These are phyloP conservation scores for Rhodamnia rubescens DNA, from an alignment of 345 rosid genomes.

Conservation along the genomic window DNA sequence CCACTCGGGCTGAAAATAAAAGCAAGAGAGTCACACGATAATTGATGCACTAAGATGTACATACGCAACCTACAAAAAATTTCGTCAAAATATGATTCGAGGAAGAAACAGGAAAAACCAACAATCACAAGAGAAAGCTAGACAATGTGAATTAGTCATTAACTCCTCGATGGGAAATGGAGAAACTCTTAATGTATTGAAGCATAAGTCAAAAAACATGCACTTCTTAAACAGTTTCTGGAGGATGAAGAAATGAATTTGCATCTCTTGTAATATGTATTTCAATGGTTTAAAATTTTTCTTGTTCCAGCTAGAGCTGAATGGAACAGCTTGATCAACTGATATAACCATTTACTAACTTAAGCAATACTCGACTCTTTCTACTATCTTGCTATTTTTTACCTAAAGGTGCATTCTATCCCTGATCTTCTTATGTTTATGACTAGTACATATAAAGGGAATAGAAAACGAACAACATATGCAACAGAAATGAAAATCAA, in stretches of 20 bases:
- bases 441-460: not conserved
- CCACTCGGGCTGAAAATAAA: constrained; percentile 93
- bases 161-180: not conserved
- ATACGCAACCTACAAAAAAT: not conserved
- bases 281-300: not conserved
- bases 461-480: not conserved
- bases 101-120: not conserved
- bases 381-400: not conserved
- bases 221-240: not conserved
- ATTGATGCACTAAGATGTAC: not conserved
- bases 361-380: not conserved
- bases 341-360: not conserved
- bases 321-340: not conserved
- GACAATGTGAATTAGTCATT: not conserved
- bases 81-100: not conserved
- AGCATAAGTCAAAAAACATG: not conserved
- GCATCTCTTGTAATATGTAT: not conserved
- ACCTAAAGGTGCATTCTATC: not conserved
- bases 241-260: not conserved
- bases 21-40: not conserved
- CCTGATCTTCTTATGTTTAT: not conserved
- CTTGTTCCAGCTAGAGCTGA: not conserved
- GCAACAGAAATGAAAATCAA: not conserved
- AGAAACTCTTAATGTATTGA: not conserved
- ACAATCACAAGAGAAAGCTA: not conserved